These are phyloP conservation scores for Candida maesae DNA, from an alignment of 805 yeast species.

Conservation along the genomic window DNA sequence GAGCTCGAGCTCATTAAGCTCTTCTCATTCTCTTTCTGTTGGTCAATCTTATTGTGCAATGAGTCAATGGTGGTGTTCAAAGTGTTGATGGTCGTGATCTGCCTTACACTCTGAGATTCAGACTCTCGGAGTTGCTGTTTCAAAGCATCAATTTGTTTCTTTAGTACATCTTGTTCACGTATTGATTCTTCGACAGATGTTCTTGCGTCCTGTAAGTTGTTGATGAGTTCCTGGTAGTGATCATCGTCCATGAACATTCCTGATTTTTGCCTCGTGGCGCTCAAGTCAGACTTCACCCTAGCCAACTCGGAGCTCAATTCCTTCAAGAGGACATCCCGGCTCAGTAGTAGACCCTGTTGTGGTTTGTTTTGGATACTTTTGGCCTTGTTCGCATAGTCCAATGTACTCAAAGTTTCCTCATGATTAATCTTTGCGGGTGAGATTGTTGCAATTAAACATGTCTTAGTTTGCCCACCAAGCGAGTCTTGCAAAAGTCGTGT, in stretches of 20 bases:
- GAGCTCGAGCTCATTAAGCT: conserved; percentile 31
- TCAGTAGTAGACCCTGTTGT: conserved; percentile 55
- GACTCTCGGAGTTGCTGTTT: conserved; percentile 22
- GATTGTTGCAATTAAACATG: conserved; percentile 81
- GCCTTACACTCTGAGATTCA: conserved; percentile 22
- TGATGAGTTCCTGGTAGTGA: conserved; percentile 50
- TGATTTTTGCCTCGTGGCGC: conserved; percentile 58
- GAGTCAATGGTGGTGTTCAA: conserved; percentile 26
- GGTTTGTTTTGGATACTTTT: conserved; percentile 73
- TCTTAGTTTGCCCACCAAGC: conserved; percentile 83
- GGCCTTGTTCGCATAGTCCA: conserved; percentile 86
- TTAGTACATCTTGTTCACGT: conserved; percentile 38
- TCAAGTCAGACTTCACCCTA: conserved; percentile 51
- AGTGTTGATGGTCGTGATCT: conserved; percentile 24
- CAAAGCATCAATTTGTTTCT: conserved; percentile 33
- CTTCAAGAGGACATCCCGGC: conserved; percentile 46
- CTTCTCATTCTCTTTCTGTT: conserved; percentile 30
- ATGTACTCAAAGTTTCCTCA: conserved; percentile 82
- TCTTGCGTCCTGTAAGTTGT: conserved; percentile 45
- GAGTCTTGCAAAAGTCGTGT: conserved; percentile 75
- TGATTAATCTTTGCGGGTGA: conserved; percentile 75
- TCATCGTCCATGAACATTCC: conserved; percentile 62
- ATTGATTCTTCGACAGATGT: conserved; percentile 46
- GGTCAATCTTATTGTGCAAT: conserved; percentile 29
- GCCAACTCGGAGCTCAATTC: conserved; percentile 45